Base-by-base conservation (phyloP, 176 grass and related monocot species). In the Oryza meridionalis region DNA sequence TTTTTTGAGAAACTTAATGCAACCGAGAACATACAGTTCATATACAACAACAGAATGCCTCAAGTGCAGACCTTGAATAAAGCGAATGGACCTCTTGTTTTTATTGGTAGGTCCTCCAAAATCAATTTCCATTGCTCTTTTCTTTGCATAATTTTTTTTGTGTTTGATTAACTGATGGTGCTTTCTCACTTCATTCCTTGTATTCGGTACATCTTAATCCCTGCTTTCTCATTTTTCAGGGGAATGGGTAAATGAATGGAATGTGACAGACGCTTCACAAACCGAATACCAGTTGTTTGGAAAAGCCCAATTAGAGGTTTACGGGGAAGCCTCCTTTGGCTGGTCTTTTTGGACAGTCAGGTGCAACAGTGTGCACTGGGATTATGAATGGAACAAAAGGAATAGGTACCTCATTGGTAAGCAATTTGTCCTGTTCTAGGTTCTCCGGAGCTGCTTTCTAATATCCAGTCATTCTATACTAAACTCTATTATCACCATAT, bases 171-270 rank as follows among this genome's bases (percentile, higher is more conserved):
- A 73, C 22, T 38, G 7, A 38, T 65, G 78, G 31, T 19, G 32
- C 1, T 31, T 78, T 72, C n/a, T 71, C 42, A 71, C 9, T 81
- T 53, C 9, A 76, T 25, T 63, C 8, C 16, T 84, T 59, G 65
- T 61, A 9, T 51, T 21, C 21, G 11, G 45, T 29, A 76, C 5
- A 8, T 49, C 11, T 2, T 44, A 45, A 11, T 67, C 24, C 15
- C 24, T 84, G 21, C 26, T 62, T 16, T 84, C 44, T 6, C 43
- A 81, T 77, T 83, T 70, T 84, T 81, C 77, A 97, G 94, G 92
- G 42, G 94, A 92, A 78, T 97, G 94, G 94, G 94, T 94, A n/a
- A 97, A 97, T 78, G 92, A 97, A 89, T 97, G 94, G 94, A 87
- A 87, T 78, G 90, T 92, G 67, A 24, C 86, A 25, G 53, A 89